A percentile compares a stretch with the other conserved stretches of the same genome.
Evolutionary conservation across 345 rosid genomes (phyloP).

Genomic region (Salix exigua): DNA sequence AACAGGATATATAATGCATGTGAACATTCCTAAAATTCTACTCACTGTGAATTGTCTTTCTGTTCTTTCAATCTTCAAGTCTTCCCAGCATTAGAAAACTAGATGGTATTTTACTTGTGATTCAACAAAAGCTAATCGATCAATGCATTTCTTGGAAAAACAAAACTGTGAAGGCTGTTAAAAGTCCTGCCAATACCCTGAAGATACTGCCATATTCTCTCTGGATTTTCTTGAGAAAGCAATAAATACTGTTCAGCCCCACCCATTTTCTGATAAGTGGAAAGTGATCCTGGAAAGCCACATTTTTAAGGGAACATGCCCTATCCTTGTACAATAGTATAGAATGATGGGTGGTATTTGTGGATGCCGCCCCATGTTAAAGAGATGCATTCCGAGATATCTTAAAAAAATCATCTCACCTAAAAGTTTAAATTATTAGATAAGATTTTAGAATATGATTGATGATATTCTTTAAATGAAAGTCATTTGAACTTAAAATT

Average conservation of each 20-base stretch:
- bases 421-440: no score
- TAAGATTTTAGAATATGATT: no score
- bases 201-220: background rate
- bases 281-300: conserved; percentile 14
- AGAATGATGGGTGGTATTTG: background rate
- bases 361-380: background rate
- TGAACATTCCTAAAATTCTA: background rate
- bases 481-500: accelerated
- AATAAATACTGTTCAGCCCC: background rate
- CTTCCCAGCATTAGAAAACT: background rate
- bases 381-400: no score
- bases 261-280: background rate
- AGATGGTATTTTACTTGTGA: background rate
- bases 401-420: accelerated
- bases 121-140: background rate
- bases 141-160: conserved; percentile 1
- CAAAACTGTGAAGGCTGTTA: background rate
- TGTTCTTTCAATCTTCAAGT: background rate
- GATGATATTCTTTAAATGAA: no score
- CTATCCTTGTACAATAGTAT: background rate
- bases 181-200: background rate
- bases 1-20: background rate
- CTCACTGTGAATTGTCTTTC: background rate
- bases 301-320: conserved; percentile 8
- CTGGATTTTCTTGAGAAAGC: background rate